Conservation (phyloP, 495 filamentous ascomycete species). For the Aspergillus asperescens region DNA sequence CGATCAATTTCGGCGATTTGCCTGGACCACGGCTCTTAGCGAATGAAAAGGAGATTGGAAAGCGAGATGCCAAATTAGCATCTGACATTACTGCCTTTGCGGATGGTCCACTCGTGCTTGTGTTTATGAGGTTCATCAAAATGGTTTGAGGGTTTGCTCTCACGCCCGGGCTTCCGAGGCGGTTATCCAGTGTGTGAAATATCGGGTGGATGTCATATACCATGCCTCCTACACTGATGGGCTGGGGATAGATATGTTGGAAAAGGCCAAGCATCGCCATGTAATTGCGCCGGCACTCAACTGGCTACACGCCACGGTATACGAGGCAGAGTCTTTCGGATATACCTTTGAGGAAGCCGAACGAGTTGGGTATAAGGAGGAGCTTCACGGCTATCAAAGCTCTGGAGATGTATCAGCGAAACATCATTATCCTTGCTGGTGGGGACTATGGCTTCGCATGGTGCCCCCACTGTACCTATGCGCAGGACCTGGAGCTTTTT, state of each 20-base stretch:
- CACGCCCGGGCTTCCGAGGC: conserved; percentile 47
- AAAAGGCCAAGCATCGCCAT: conserved; percentile 36
- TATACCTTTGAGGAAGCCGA: conserved; percentile 39
- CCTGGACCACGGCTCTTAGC: conserved; percentile 46
- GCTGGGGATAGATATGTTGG: conserved; percentile 30
- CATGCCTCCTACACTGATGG: conserved; percentile 48
- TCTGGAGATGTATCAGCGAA: conserved; percentile 44
- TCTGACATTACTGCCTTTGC: conserved; percentile 46
- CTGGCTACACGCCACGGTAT: conserved; percentile 38
- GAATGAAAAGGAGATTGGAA: conserved; percentile 47
- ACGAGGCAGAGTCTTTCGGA: conserved; percentile 41
- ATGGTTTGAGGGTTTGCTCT: conserved; percentile 42
- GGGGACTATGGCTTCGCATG: conserved; percentile 52
- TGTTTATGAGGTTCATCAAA: conserved; percentile 46
- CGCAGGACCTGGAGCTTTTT: conserved; percentile 46
- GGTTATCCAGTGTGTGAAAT: conserved; percentile 41
- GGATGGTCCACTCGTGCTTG: conserved; percentile 44
- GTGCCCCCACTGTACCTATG: conserved; percentile 48
- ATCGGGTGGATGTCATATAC: conserved; percentile 51
- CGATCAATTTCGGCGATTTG: conserved; percentile 51
- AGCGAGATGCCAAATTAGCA: conserved; percentile 40
- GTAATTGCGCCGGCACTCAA: conserved; percentile 45
- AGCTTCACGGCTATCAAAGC: conserved; percentile 39
- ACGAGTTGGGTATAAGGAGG: conserved; percentile 38
- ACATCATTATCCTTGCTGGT: conserved; percentile 44